Percentiles rank a stretch among this genome's conserved stretches.
These are phyloP conservation scores for Phytophthora hybrid DNA, from an alignment of 352 stramenopile species.

Conservation along the genomic window DNA sequence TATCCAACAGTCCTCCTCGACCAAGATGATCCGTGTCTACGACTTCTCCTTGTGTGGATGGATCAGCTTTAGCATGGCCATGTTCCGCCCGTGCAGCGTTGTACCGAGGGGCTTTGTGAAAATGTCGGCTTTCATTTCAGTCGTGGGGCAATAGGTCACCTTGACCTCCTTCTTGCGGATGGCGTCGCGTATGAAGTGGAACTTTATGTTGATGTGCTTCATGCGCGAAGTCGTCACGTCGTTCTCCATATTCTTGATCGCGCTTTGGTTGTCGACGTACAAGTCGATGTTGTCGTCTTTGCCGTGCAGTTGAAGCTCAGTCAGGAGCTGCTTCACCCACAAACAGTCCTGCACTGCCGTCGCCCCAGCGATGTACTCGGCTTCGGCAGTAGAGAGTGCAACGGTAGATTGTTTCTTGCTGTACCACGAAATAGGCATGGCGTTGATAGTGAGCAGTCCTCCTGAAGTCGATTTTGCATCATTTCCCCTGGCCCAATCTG, in stretches of 20 bases:
- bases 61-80: neutral
- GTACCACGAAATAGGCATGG: constrained; percentile 19
- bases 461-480: constrained; percentile 23
- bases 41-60: neutral
- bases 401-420: constrained; percentile 19
- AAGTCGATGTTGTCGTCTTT: neutral
- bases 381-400: neutral
- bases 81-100: neutral
- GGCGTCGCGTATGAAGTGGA: constrained; percentile 23
- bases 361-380: constrained; percentile 10
- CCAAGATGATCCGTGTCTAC: neutral
- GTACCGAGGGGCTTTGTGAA: neutral
- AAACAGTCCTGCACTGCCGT: constrained; percentile 17
- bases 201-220: neutral
- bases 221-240: constrained; percentile 3
- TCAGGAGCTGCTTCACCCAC: constrained; percentile 11
- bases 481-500: neutral
- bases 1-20: neutral
- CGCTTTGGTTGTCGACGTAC: constrained; percentile 20
- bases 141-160: constrained; percentile 10
- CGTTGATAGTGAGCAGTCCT: constrained; percentile 8
- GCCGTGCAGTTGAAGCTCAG: neutral
- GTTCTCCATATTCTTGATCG: constrained; percentile 22
- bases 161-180: neutral
- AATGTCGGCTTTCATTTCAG: neutral